phyloP scores from a whole-genome alignment of 495 filamentous ascomycete species.

The Antarctomyces pellizariae region DNA sequence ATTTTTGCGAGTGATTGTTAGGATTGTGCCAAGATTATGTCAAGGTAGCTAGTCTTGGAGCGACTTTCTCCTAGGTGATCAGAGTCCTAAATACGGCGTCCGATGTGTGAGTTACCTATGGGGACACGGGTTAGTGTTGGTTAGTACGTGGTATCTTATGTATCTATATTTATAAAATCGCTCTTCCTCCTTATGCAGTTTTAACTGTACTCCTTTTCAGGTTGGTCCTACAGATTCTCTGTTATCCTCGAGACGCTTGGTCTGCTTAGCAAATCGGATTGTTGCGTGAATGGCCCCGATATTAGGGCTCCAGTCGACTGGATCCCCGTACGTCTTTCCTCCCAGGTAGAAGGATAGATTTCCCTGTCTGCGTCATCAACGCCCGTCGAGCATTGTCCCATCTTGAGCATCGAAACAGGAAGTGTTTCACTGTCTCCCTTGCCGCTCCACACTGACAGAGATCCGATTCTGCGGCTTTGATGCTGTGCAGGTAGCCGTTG shows the following conservation, averaged over 20 bases:
- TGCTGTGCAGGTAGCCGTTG: constrained; percentile 15
- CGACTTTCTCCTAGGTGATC: too few relatives aligned
- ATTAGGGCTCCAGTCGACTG: constrained; percentile 15
- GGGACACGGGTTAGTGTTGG: too few relatives aligned
- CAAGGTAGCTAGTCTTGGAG: too few relatives aligned
- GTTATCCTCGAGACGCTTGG: constrained; percentile 17
- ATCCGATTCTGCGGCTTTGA: constrained; percentile 10
- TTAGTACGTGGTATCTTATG: too few relatives aligned
- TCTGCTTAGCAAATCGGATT: constrained; percentile 17
- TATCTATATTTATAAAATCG: too few relatives aligned
- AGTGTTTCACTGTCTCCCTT: constrained; percentile 16
- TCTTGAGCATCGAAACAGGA: constrained; percentile 16
- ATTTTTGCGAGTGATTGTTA: too few relatives aligned
- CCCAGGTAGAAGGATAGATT: constrained; percentile 16
- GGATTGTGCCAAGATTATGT: too few relatives aligned
- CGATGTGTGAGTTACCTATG: too few relatives aligned
- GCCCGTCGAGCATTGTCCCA: constrained; percentile 13
- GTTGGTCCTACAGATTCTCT: too few relatives aligned
- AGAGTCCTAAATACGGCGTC: too few relatives aligned
- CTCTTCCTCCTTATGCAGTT: too few relatives aligned
- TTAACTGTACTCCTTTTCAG: too few relatives aligned
- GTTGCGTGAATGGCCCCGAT: constrained; percentile 15
- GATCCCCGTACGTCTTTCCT: constrained; percentile 13
- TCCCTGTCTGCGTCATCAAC: constrained; percentile 14
- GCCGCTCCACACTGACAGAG: constrained; percentile 13